Evolutionary conservation across 2,329 filamentous ascomycete species (phyloP), one percentile per base, ranked within the genome.

Genomic region (Hymenoscyphus infarciens): DNA sequence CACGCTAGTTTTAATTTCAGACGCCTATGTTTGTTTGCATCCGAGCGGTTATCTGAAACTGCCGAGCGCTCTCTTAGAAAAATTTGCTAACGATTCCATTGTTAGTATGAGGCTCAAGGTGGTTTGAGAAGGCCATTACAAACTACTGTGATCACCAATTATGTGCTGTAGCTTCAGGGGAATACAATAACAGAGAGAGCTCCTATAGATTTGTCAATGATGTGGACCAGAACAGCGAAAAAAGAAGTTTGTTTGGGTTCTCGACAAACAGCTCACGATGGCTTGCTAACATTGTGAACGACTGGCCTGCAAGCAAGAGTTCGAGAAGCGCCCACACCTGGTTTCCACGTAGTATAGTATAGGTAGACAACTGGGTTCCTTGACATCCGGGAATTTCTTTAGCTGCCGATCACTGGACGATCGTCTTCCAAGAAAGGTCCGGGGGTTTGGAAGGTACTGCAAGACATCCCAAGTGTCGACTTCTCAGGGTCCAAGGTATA

Each of bases 71-170:
- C 39, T 49, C 6, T 22, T 49, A 11, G 19, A 49, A 10, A 49
- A 10, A n/a, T 22, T 49, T 49, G 19, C 10, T 35, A 15, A 15
- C 33, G 13, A 15, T 35, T 35, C 33, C n/a, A 49, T 22, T 49
- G n/a, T 49, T 22, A 49, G 42, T 49, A 49, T 49, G 42, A 49
- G 42, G 42, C 42, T 49, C 42, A 49, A 49, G 19, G 42, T n/a
- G 42, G 42, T 22, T 49, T 19, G 6, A 49, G 42, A 22, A 22
- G 19, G 7, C 7, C 42, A 49, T 22, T 22, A 49, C 42, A 49
- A 49, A 49, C 42, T 49, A 22, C 42, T 49, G 6, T 22, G 42
- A 25, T 11, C n/a, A 22, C 3, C 19, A 49, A 49, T 22, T 3
- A 49, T 22, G 42, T 22, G 19, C 42, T 19, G n/a, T 49, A 25